Evolutionary conservation across 2,329 filamentous ascomycete species (phyloP).

Genomic region (Scytalidium lignicola): DNA sequence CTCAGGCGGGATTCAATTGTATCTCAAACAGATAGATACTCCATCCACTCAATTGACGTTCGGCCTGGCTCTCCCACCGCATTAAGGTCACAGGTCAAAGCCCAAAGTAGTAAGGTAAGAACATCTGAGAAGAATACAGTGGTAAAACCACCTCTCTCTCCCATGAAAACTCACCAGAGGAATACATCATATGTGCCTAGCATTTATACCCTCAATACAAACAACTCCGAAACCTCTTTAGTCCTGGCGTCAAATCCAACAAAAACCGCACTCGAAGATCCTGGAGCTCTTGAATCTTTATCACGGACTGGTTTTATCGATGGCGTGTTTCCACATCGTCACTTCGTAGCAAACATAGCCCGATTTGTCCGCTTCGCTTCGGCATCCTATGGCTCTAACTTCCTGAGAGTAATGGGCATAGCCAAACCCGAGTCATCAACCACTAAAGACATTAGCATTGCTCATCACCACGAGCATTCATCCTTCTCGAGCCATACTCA

Average conservation of each 20-base stretch:
- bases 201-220: conserved; percentile 55
- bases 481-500: conserved; percentile 61
- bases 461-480: conserved; percentile 52
- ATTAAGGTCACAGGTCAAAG: conserved; percentile 24
- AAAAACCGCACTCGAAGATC: conserved; percentile 21
- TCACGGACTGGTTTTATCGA: conserved; percentile 45
- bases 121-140: conserved; percentile 31
- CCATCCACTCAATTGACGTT: conserved; percentile 41
- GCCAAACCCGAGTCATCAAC: conserved; percentile 39
- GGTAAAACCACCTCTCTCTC: conserved; percentile 12
- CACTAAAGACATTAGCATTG: conserved; percentile 27
- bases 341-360: conserved; percentile 56
- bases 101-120: conserved; percentile 27
- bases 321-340: conserved; percentile 54
- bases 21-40: conserved; percentile 51
- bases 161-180: conserved; percentile 25
- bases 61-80: conserved; percentile 40
- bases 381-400: conserved; percentile 59
- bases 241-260: conserved; percentile 26
- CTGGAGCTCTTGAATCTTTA: conserved; percentile 20
- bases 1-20: conserved; percentile 48
- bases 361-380: conserved; percentile 64
- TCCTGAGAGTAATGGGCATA: conserved; percentile 60
- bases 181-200: conserved; percentile 35
- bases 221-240: conserved; percentile 28